phyloP scores from a whole-genome alignment of 2,329 filamentous ascomycete species.

The Aspergillaceae sp. region DNA sequence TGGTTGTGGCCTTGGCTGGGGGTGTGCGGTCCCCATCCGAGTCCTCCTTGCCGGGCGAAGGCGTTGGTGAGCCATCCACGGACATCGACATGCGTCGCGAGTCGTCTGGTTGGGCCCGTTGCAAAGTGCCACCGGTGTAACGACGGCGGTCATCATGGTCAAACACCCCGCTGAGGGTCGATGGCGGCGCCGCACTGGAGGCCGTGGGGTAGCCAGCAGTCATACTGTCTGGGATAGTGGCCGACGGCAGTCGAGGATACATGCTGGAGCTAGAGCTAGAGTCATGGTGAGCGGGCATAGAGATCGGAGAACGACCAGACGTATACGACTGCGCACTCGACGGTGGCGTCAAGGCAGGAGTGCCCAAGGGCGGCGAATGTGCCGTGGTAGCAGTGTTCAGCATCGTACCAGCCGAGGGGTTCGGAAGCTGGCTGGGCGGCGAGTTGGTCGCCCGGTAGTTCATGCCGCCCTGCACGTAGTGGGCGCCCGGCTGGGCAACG shows the following conservation, averaged over 20 bases:
- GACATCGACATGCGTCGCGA: slow-evolving; percentile 18
- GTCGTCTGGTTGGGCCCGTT: slow-evolving; percentile 42
- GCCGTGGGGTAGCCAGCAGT: slow-evolving; percentile 42
- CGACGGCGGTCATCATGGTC: slow-evolving; percentile 53
- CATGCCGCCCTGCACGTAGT: slow-evolving; percentile 50
- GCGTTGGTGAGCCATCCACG: slow-evolving; percentile 20
- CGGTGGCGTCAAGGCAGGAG: slow-evolving; percentile 55
- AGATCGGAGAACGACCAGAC: slow-evolving; percentile 53
- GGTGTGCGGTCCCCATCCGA: slow-evolving; percentile 27
- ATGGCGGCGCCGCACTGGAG: slow-evolving; percentile 50
- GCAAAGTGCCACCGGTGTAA: slow-evolving; percentile 53
- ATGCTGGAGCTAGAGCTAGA: slow-evolving; percentile 44
- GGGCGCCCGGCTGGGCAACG: slow-evolving; percentile 63
- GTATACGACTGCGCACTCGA: slow-evolving; percentile 56
- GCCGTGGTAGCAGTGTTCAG: slow-evolving; percentile 32
- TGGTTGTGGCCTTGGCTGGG: slow-evolving; percentile 15
- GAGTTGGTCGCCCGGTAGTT: slow-evolving; percentile 51
- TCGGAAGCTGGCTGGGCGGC: slow-evolving; percentile 39
- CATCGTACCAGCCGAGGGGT: slow-evolving; percentile 32
- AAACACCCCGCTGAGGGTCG: slow-evolving; percentile 52
- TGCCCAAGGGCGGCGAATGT: slow-evolving; percentile 43
- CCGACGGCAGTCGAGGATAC: slow-evolving; percentile 56
- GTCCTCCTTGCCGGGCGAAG: slow-evolving; percentile 22
- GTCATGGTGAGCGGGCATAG: slow-evolving; percentile 44
- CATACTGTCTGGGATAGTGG: slow-evolving; percentile 50